phyloP scores from a whole-genome alignment of 495 filamentous ascomycete genomes.

The Cudoniella acicularis region DNA sequence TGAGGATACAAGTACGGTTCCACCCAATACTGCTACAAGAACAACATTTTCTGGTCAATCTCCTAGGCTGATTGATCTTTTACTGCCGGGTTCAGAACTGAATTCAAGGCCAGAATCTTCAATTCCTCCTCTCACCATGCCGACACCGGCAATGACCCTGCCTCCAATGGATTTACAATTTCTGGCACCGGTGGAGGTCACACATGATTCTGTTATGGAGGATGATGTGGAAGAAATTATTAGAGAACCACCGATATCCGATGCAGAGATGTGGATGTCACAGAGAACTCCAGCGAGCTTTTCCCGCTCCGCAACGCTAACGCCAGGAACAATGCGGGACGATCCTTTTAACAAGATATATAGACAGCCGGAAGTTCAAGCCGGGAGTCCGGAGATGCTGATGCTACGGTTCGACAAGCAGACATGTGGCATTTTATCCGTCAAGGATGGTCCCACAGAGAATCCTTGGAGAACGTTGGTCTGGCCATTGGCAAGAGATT shows the following conservation, averaged over 20 bases:
- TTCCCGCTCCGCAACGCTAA: constrained; percentile 1
- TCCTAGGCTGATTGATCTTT: constrained; percentile 38
- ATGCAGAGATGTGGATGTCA: constrained; percentile 35
- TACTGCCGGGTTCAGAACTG: constrained; percentile 41
- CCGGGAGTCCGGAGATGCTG: constrained; percentile 60
- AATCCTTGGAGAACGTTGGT: constrained; percentile 77
- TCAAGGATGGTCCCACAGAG: constrained; percentile 68
- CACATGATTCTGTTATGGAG: constrained; percentile 9
- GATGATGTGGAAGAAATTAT: constrained; percentile 61
- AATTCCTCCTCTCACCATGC: constrained; percentile 11
- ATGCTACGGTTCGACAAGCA: constrained; percentile 63
- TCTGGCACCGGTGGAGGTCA: constrained; percentile 3
- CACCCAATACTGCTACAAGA: constrained; percentile 28
- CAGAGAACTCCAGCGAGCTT: constrained; percentile 8
- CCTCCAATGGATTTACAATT: constrained; percentile 14
- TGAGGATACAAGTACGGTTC: constrained; percentile 27
- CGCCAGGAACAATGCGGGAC: constrained; percentile 5
- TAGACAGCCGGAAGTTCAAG: constrained; percentile 41
- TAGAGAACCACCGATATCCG: constrained; percentile 38
- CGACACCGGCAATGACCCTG: constrained; percentile 10
- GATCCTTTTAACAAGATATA: constrained; percentile 31
- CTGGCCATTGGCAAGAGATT: constrained; percentile 66
- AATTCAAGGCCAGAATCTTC: constrained; percentile 25
- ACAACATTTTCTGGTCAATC: constrained; percentile 35
- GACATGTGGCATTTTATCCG: constrained; percentile 74